phyloP scores from a whole-genome alignment of 139 green algal species.

The Micromonas commoda region DNA sequence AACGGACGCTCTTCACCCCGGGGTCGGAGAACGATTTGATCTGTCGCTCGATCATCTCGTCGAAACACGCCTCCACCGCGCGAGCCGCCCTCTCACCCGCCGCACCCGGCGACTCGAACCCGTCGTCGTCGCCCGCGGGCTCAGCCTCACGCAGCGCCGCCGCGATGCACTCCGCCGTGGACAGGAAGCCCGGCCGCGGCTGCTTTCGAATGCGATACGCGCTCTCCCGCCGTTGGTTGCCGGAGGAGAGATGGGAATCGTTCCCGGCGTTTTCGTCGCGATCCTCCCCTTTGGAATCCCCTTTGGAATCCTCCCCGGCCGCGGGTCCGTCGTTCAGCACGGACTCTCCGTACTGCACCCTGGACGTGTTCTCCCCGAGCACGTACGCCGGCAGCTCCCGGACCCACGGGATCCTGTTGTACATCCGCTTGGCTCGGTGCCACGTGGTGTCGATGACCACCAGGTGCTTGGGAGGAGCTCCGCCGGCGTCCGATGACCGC shows the following conservation, averaged over 20 bases:
- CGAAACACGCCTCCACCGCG: neutral
- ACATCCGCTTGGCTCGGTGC: slow-evolving; percentile 4
- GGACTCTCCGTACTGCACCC: neutral
- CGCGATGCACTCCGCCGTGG: neutral
- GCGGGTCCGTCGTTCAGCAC: too few species aligned
- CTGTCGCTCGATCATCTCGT: neutral
- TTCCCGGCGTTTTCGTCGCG: too few species aligned
- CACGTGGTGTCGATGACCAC: slow-evolving; percentile 2
- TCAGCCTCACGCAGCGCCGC: neutral
- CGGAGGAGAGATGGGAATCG: too few species aligned
- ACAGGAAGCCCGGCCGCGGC: neutral
- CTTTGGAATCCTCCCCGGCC: too few species aligned
- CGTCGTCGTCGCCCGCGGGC: too few species aligned
- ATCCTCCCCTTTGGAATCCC: too few species aligned
- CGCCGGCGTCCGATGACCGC: too few species aligned
- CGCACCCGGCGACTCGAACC: too few species aligned
- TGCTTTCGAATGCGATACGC: neutral
- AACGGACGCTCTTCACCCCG: neutral
- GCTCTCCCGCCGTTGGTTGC: neutral
- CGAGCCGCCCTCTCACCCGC: neutral
- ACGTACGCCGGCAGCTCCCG: neutral
- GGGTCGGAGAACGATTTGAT: neutral
- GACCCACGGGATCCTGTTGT: slow-evolving; percentile 5
- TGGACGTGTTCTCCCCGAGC: neutral
- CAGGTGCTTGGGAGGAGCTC: neutral